These are phyloP conservation scores for Pseudocercospora cruenta DNA, from an alignment of 2,329 filamentous ascomycete genomes.

Conservation along the genomic window DNA sequence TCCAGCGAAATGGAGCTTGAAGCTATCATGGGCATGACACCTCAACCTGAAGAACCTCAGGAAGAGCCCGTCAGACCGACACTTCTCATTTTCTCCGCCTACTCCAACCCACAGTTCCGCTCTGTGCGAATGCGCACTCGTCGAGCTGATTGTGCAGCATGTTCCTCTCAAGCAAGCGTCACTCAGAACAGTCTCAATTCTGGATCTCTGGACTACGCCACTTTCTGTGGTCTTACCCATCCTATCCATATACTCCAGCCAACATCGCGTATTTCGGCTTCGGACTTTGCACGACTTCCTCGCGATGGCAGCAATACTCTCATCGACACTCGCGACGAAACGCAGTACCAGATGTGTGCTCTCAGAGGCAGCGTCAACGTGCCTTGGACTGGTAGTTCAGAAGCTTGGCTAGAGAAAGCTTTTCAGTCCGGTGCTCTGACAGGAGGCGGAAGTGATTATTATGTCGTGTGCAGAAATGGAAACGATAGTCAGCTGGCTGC, in stretches of 20 bases:
- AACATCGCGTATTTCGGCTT: slow-evolving; percentile 69
- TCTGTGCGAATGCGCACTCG: slow-evolving; percentile 73
- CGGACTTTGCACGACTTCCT: slow-evolving; percentile 57
- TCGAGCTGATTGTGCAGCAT: slow-evolving; percentile 74
- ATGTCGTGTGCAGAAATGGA: slow-evolving; percentile 72
- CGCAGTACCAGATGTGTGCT: slow-evolving; percentile 80
- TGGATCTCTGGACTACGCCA: slow-evolving; percentile 70
- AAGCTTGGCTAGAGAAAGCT: slow-evolving; percentile 36
- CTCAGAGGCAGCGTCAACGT: slow-evolving; percentile 77
- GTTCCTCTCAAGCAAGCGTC: slow-evolving; percentile 66
- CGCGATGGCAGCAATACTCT: slow-evolving; percentile 57
- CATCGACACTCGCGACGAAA: slow-evolving; percentile 81
- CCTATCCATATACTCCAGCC: slow-evolving; percentile 61
- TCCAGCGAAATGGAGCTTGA: slow-evolving; percentile 14
- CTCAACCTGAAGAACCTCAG: slow-evolving; percentile 23
- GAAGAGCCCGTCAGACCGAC: slow-evolving; percentile 40
- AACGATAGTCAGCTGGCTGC: slow-evolving; percentile 78
- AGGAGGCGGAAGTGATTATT: slow-evolving; percentile 42
- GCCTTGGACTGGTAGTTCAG: slow-evolving; percentile 62
- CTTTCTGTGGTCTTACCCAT: slow-evolving; percentile 73
- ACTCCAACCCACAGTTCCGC: slow-evolving; percentile 64
- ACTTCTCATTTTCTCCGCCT: slow-evolving; percentile 60
- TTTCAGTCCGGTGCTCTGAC: slow-evolving; percentile 25
- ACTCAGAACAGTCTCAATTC: slow-evolving; percentile 61
- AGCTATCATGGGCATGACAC: slow-evolving; percentile 21